These are phyloP conservation scores for Pichia sp. DNA, from an alignment of 1,139 yeast genomes.

Conservation along the genomic window DNA sequence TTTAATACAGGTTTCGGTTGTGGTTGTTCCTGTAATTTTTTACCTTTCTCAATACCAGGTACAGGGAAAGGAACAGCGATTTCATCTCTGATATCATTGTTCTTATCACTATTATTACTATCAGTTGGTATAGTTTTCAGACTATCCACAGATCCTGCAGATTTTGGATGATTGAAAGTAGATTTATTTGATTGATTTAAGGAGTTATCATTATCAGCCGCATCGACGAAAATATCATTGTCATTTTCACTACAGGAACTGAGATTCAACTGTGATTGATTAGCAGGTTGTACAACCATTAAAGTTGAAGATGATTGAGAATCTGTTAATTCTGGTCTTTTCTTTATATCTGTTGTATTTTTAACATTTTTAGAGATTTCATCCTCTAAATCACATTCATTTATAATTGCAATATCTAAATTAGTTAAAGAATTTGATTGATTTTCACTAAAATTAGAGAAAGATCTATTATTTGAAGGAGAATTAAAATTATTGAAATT, in stretches of 20 bases:
- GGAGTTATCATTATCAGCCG: constrained; percentile 18
- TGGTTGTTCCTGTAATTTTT: too few species aligned
- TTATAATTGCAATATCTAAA: constrained; percentile 6
- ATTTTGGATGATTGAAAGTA: not conserved
- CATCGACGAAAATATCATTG: not conserved
- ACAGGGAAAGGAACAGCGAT: constrained; percentile 7
- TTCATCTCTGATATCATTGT: too few species aligned
- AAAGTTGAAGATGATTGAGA: not conserved
- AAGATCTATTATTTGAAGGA: not conserved
- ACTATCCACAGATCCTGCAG: constrained; percentile 12
- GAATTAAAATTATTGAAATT: not conserved
- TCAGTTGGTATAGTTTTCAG: constrained; percentile 1
- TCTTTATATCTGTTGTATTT: not conserved
- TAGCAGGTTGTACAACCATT: not conserved
- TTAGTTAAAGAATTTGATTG: not conserved
- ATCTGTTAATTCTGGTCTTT: not conserved
- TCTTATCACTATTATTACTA: too few species aligned
- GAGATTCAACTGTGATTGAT: not conserved
- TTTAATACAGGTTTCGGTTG: constrained; percentile 3
- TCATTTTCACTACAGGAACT: not conserved
- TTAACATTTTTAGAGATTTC: constrained; percentile 10
- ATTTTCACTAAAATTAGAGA: constrained; percentile 1
- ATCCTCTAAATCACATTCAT: constrained; percentile 15
- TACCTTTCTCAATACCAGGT: not conserved
- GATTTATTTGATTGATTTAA: constrained; percentile 20